Base-by-base conservation (phyloP, 176 grass and related monocot species). In the Oryza meridionalis region DNA sequence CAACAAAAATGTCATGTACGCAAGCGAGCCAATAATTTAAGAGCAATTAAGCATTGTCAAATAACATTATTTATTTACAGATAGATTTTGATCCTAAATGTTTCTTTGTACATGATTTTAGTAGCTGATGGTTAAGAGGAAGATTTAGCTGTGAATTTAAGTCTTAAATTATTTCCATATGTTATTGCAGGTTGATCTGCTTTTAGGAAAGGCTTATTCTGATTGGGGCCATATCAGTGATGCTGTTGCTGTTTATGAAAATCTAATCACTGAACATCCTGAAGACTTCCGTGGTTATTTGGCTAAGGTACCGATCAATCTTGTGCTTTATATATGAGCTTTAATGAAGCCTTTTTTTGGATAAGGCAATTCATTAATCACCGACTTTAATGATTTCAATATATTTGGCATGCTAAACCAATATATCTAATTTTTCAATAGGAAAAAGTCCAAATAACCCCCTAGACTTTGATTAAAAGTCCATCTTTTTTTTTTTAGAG, bases 201-300 rank as follows among this genome's bases (percentile, higher is more conserved):
- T 97, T 81, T 76, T 97, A 66, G 95, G 95, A 63, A 97, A 97
- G 77, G 86, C 90, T 65, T 97, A 94, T 89, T 94, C 95, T 82
- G 90, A 93, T 62, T 97, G 92, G 95, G 90, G 88, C 24, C 92
- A 88, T 87, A 77, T 94, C 40, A 88, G 90, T 73, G 92, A 97
- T 85, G 95, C 95, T 88, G 87, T 94, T 47, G 83, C 90, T 37
- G 92, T 97, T 85, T 97, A 94, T 75, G 95, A 97, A 84, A 78
- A 88, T 27, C 85, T 98, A n/a, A 98, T 98, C n/a, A 77, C 58
- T 53, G 87, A 94, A 76, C 90, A 93, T 84, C 95, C 87, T 78
- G 86, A 98, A 91, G 92, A 98, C 78, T 98, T 98, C 59, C 92
- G 92, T 65, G 92, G 92, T 81, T 98, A 93, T 75, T 90, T 98